Evolutionary conservation across 495 filamentous ascomycete genomes (phyloP).

Genomic region (Aspergillus kassunensis): DNA sequence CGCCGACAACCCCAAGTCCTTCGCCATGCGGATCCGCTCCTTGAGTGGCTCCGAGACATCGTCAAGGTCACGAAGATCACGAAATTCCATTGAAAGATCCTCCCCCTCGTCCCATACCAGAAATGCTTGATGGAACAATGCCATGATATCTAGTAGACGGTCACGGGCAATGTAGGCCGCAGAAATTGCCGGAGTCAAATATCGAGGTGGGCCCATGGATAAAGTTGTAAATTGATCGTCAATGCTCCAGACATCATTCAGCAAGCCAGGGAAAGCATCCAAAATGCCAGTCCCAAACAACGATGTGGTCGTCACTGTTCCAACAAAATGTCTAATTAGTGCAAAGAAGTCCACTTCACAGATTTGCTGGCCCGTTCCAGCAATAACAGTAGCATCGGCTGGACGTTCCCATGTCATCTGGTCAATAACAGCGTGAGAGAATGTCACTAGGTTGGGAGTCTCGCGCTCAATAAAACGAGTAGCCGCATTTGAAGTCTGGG

Average conservation of each 20-base stretch:
- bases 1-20: slow-evolving; percentile 28
- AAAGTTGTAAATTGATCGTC: slow-evolving; percentile 51
- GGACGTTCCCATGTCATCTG: slow-evolving; percentile 58
- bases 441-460: slow-evolving; percentile 52
- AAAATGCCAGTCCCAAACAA: slow-evolving; percentile 54
- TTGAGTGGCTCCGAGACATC: slow-evolving; percentile 49
- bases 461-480: slow-evolving; percentile 36
- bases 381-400: slow-evolving; percentile 32
- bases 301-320: slow-evolving; percentile 43
- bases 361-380: slow-evolving; percentile 25
- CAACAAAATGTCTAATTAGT: slow-evolving; percentile 53
- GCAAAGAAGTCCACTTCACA: slow-evolving; percentile 51
- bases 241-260: slow-evolving; percentile 53
- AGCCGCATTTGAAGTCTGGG: slow-evolving; percentile 32
- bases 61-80: slow-evolving; percentile 52
- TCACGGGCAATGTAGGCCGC: slow-evolving; percentile 50
- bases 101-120: slow-evolving; percentile 40
- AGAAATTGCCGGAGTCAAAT: slow-evolving; percentile 48
- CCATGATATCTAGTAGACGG: slow-evolving; percentile 44
- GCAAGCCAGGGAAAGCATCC: slow-evolving; percentile 49
- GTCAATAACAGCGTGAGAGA: slow-evolving; percentile 56
- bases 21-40: slow-evolving; percentile 37
- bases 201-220: slow-evolving; percentile 48
- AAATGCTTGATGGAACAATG: slow-evolving; percentile 48
- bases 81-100: slow-evolving; percentile 44